Percentiles rank a stretch among this genome's conserved stretches.
Evolutionary conservation across 805 yeast species (phyloP).

Genomic region (Sungouiozyma intestinalis): DNA sequence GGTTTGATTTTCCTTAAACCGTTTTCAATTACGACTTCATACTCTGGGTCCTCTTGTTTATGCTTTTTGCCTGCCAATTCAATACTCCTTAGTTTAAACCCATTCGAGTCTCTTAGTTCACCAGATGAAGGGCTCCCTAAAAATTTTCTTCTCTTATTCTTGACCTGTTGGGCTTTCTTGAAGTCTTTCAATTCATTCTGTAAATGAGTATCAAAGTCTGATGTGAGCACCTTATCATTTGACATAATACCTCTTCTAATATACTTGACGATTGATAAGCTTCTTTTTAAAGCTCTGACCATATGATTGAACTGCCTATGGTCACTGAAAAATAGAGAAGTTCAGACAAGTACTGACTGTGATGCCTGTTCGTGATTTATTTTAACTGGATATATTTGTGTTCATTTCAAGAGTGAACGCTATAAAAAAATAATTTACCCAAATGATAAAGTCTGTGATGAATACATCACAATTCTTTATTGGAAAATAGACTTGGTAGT

Average conservation of each 20-base stretch:
- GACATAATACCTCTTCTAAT: not conserved
- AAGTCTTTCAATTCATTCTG: conserved; percentile 9
- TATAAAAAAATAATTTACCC: too few species aligned
- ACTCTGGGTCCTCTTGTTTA: conserved; percentile 52
- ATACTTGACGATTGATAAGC: not conserved
- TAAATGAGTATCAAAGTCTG: conserved; percentile 9
- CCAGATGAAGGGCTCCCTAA: conserved; percentile 4
- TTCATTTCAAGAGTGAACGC: too few species aligned
- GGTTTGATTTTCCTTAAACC: conserved; percentile 66
- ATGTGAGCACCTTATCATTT: not conserved
- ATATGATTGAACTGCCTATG: not conserved
- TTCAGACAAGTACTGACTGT: too few species aligned
- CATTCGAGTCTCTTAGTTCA: conserved; percentile 19
- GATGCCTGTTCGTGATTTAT: too few species aligned
- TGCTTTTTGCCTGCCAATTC: conserved; percentile 29
- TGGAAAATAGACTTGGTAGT: not conserved
- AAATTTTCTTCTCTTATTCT: conserved; percentile 7
- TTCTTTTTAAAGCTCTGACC: not conserved
- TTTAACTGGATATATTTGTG: too few species aligned
- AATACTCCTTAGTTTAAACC: conserved; percentile 23
- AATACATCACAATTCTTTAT: too few species aligned
- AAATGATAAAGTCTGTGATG: too few species aligned
- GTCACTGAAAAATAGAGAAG: too few species aligned
- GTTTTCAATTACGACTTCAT: conserved; percentile 48
- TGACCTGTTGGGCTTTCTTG: conserved; percentile 5